Conservation (phyloP, 305 asterid species). For the Solanum hybrid region DNA sequence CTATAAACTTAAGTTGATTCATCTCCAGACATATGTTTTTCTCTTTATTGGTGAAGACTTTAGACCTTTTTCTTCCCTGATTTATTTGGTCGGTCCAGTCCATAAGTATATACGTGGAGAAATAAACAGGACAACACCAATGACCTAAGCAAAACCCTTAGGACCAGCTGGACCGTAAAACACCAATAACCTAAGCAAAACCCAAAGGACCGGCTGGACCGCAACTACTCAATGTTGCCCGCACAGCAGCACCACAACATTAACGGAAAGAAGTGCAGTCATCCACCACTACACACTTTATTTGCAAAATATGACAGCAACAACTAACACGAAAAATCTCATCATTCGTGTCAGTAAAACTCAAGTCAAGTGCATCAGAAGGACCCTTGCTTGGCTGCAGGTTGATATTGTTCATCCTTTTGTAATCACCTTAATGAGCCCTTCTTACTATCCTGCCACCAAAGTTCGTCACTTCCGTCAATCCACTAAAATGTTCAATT, state of each 20-base stretch:
- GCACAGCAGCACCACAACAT: background rate
- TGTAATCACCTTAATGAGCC: background rate
- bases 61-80: background rate
- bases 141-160: background rate
- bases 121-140: background rate
- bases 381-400: background rate
- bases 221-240: background rate
- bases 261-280: slow-evolving; percentile 1
- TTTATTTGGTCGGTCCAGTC: background rate
- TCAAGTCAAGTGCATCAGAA: background rate
- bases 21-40: slow-evolving; percentile 33
- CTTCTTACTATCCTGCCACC: background rate
- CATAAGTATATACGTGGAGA: background rate
- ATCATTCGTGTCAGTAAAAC: background rate
- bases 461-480: background rate
- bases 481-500: background rate
- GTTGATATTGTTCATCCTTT: background rate
- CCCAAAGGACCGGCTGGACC: background rate
- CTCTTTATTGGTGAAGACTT: slow-evolving; percentile 29
- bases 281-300: background rate
- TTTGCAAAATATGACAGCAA: background rate
- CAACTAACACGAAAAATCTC: background rate
- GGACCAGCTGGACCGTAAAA: background rate
- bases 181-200: background rate
- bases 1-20: background rate